Base-by-base conservation (phyloP, 106 monocot species). In the Gastrodia elata region DNA sequence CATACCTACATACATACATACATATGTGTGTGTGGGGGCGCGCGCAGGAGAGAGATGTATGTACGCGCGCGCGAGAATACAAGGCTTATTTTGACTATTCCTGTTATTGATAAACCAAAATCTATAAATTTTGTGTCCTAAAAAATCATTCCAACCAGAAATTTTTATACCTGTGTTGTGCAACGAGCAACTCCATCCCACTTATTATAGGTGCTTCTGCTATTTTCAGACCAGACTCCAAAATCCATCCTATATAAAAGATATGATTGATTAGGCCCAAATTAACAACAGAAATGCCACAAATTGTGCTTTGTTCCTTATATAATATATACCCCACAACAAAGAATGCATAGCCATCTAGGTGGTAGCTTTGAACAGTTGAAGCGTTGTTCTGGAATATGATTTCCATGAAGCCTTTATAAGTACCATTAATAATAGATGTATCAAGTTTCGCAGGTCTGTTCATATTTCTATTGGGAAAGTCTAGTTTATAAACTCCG, bases 341-440 rank as follows among this genome's bases (percentile, higher is more conserved):
- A 88, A 97, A 97, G 77, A 97, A 93, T n/a, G 97, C 92, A 87
- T 97, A 93, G 6, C 97, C 97, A 80, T 97, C 93, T 83, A 93
- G 65, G 72, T 97, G 97, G 76, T 93, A 97, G 77, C 83, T 93
- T 72, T 93, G 90, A 41, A 97, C 76, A 72, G 61, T 73, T 25
- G 86, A 85, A 30, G 70, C 90, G 77, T 97, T 97, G 78, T 97
- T 97, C 83, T 97, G 97, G 67, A 97, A 87, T 76, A 97, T 84
- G 67, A 97, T 90, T 77, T 97, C 97, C 67, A 79, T 87, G 68
- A 97, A 97, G 75, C 86, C 93, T 73, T 87, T 93, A 58, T 93
- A 97, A 59, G 86, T 88, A 78, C 90, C 93, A 82, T 97, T 97
- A 38, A 97, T 93, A 18, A 93, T 22, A 39, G 97, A 93, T 39